Evolutionary conservation across 2,329 filamentous ascomycete species (phyloP).

Genomic region (Sporothrix inflata): DNA sequence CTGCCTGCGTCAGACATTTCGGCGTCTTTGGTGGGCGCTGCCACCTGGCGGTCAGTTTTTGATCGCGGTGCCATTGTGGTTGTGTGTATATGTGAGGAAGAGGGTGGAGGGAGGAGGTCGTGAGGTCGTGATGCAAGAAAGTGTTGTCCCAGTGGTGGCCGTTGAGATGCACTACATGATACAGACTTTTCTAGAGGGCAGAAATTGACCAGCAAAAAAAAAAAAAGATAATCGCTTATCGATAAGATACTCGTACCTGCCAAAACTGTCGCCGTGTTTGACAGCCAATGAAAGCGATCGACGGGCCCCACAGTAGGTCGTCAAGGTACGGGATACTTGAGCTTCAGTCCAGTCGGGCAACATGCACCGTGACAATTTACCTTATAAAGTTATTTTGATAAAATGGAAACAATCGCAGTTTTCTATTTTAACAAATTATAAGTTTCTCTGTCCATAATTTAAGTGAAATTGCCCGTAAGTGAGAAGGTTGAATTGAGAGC

Average conservation of each 20-base stretch:
- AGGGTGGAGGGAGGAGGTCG: neutral
- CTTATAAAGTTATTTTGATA: no score
- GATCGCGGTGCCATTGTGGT: conserved; percentile 16
- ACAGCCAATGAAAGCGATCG: neutral
- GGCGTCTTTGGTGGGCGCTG: conserved; percentile 16
- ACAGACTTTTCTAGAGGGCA: conserved; percentile 21
- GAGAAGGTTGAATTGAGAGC: neutral
- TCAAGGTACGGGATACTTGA: neutral
- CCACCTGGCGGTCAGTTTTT: neutral
- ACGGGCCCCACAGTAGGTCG: neutral
- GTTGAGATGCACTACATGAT: neutral
- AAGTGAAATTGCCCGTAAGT: no score
- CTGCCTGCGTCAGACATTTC: conserved; percentile 32
- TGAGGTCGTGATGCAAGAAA: neutral
- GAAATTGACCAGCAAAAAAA: conserved; percentile 26
- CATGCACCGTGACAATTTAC: no score
- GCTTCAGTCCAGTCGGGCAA: no score
- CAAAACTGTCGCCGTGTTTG: neutral
- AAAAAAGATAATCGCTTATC: conserved; percentile 28
- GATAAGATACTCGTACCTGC: conserved; percentile 24
- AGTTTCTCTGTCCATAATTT: no score
- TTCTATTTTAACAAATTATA: no score
- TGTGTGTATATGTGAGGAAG: neutral
- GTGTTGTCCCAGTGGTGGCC: no score
- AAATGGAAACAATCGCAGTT: no score